Base-by-base conservation (phyloP, 2,329 filamentous ascomycete genomes). In the Fusarium sp. region DNA sequence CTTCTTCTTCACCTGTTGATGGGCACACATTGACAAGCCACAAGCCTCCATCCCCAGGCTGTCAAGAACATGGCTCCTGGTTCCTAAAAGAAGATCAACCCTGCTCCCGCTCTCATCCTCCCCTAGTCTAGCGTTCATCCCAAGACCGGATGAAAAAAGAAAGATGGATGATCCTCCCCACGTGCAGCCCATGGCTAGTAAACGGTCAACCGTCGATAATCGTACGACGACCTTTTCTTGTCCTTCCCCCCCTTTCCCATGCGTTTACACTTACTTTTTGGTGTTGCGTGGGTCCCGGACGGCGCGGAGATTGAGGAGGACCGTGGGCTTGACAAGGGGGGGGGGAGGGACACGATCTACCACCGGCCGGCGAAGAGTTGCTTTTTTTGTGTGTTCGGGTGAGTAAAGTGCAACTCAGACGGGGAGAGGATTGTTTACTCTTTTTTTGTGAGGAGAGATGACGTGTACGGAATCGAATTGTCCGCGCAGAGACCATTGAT, bases 231-330 rank as follows among this genome's bases (percentile, higher is more conserved):
- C 61, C 61, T 50, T 54, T 33, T n/a, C 27, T 7, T 27, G 16
- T 22, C 20, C 31, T n/a, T n/a, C n/a, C n/a, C 27, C 37, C 59
- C 67, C 59, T 60, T 56, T 54, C 41, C 27, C 43, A 20, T 67
- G 59, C 24, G 43, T 64, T 14, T 57, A 31, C 24, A 27, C 35
- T 27, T 5, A 10, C 3, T 6, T 37, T 37, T 37, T n/a, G 14
- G 20, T 20, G 13, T 16, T 7, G 52, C 27, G 65, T 70, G 73
- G 66, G 65, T 48, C 68, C 22, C 39, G 27, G 37, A 48, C 57
- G 54, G 24, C 56, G 35, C 65, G 72, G 72, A 75, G 65, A 77
- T 77, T 77, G 65, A 35, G 58, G 65, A 74, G 70, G 75, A 71
- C 45, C 66, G 35, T 61, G 56, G 60, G 33, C 33, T 31, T 52